Percentiles rank a stretch among this genome's conserved stretches.
These are phyloP conservation scores for Pseudocohnilembus persalinus DNA, from an alignment of 169 alveolate species.

Conservation along the genomic window DNA sequence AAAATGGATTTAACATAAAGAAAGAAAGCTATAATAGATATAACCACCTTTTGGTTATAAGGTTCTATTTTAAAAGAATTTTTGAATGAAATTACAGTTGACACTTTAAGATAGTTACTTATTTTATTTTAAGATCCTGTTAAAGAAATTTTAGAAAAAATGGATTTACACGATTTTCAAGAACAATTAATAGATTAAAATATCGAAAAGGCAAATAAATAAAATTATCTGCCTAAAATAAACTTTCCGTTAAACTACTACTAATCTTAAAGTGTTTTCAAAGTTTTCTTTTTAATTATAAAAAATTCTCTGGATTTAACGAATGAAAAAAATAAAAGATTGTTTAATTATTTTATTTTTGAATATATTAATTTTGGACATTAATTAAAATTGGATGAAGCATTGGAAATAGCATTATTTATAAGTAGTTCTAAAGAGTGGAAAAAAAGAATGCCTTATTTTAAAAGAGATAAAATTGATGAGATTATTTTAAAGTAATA, in stretches of 20 bases:
- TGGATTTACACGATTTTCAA: too few species aligned
- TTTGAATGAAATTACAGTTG: background rate
- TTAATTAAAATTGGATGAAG: too few species aligned
- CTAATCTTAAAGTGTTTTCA: too few species aligned
- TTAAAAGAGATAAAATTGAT: background rate
- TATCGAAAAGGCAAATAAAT: too few species aligned
- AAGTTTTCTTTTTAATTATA: too few species aligned
- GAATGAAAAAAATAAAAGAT: too few species aligned
- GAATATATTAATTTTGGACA: too few species aligned
- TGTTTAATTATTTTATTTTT: too few species aligned
- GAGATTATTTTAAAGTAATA: background rate
- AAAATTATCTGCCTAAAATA: too few species aligned
- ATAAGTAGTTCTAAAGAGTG: background rate
- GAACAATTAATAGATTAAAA: too few species aligned
- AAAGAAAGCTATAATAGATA: background rate
- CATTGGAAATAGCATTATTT: background rate
- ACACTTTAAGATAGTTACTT: background rate
- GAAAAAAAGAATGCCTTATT: background rate
- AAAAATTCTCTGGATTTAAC: background rate
- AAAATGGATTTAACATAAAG: background rate
- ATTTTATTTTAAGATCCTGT: background rate
- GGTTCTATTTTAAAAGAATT: background rate
- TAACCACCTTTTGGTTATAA: too few species aligned
- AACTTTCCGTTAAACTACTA: too few species aligned
- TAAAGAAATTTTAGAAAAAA: background rate